phyloP scores from a whole-genome alignment of 106 monocot species.

The Acorus gramineus region DNA sequence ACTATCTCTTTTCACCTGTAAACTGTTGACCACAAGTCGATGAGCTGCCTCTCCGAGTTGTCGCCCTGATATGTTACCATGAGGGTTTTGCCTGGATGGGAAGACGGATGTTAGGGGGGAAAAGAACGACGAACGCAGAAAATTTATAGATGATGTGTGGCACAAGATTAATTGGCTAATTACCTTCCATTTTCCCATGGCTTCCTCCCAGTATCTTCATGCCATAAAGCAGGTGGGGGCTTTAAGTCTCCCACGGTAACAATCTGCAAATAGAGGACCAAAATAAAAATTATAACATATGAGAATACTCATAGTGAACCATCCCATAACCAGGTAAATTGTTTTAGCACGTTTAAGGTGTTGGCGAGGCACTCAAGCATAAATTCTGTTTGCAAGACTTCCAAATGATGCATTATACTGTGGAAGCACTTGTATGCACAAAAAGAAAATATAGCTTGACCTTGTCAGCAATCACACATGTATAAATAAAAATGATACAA shows the following conservation, averaged over 20 bases:
- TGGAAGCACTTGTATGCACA: neutral
- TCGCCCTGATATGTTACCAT: constrained; percentile 52
- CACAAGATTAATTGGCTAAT: neutral
- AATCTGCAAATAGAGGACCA: constrained; percentile 26
- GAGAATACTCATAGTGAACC: neutral
- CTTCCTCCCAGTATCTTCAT: constrained; percentile 86
- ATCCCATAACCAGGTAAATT: neutral
- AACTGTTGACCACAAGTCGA: constrained; percentile 71
- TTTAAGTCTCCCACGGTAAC: constrained; percentile 71
- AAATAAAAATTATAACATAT: neutral
- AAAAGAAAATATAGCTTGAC: neutral
- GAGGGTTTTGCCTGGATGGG: constrained; percentile 64
- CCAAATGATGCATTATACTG: no score
- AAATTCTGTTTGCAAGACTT: no score
- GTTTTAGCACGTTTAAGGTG: no score
- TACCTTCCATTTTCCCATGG: constrained; percentile 49
- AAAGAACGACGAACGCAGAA: neutral
- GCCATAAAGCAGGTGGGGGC: constrained; percentile 88
- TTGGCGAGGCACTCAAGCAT: no score
- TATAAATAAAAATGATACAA: no score
- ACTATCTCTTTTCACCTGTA: constrained; percentile 21
- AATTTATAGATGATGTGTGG: neutral
- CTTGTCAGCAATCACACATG: no score
- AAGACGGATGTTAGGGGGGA: neutral
- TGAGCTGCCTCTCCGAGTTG: constrained; percentile 90